Base-by-base conservation (phyloP, 345 rosid genomes). In the Stellera chamaejasme region DNA sequence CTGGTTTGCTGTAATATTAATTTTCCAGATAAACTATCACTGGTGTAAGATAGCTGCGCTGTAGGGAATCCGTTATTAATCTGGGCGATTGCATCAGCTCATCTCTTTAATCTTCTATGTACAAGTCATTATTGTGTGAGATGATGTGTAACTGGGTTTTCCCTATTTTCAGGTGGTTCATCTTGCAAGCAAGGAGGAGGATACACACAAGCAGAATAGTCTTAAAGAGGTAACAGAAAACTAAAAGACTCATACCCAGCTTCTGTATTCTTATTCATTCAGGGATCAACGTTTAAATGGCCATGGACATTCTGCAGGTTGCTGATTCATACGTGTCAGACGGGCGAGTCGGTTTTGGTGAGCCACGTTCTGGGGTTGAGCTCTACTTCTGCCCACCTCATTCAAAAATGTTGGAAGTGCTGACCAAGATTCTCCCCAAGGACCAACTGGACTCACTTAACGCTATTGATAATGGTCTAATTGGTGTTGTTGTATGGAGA, bases 401-500 rank as follows among this genome's bases (percentile, higher is more conserved):
- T 64, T 55, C 81, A 1, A 78, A 66, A 71, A 72, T 75, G 10
- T 60, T 76, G 2, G 96, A 85, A 55, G 58, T 87, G 74, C 74
- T 90, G n/a, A 47, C 58, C 76, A 85, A 79, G 74, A 73, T 82
- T 82, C 80, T 90, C 13, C 76, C 95, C 0, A 72, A 74, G 67
- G 93, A 78, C 46, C 88, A 94, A 64, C 65, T 75, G 11, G 83
- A 87, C 43, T 75, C 75, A 52, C 64, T 83, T 49, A 73, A 77
- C 55, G 67, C 81, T 66, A 74, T 94, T 59, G 90, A 84, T 57
- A 62, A 73, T 64, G 97, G 93, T 58, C 79, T 94, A 61, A 76
- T 94, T 61, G 99, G 99, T 54, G 96, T 90, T 67, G 80, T 90
- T 75, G 88, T 94, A 55, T 94, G 97, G 97, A 82, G 96, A 75